Evolutionary conservation across 331 rosid genomes (phyloP).

Genomic region (Acacia pycnantha): DNA sequence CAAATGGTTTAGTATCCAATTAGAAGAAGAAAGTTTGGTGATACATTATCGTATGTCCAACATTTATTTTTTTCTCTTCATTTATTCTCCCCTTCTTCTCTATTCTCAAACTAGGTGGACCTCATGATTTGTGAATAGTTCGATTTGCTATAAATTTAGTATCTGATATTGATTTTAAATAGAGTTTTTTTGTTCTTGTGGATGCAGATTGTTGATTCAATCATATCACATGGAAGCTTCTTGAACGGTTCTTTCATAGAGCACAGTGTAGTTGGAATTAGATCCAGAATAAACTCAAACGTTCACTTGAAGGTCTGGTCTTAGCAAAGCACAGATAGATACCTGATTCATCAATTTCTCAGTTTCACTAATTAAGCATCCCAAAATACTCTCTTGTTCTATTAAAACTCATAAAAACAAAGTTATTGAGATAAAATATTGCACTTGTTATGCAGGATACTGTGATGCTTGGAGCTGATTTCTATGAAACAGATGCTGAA

Average conservation of each 20-base stretch:
- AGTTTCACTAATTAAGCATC: constrained; percentile 3
- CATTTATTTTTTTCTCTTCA: neutral
- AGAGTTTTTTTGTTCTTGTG: constrained; percentile 10
- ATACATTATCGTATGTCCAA: neutral
- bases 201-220: constrained; percentile 66
- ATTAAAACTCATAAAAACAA: neutral
- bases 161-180: neutral
- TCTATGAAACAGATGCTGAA: constrained; percentile 77
- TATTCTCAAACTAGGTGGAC: no score
- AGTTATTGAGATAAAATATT: neutral
- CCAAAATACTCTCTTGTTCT: neutral
- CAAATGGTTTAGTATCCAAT: neutral
- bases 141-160: neutral
- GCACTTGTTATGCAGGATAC: constrained; percentile 60
- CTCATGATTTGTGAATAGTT: neutral
- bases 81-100: no score
- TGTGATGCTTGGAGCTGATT: constrained; percentile 96
- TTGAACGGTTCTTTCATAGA: constrained; percentile 58
- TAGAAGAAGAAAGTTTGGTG: neutral
- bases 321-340: neutral
- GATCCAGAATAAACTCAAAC: constrained; percentile 60
- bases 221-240: constrained; percentile 81
- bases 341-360: constrained; percentile 17
- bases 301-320: constrained; percentile 65
- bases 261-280: constrained; percentile 70